Evolutionary conservation across 225 moss, liverwort and hornwort genomes (phyloP).

Genomic region (Bryoerythrophyllum caledonicum): DNA sequence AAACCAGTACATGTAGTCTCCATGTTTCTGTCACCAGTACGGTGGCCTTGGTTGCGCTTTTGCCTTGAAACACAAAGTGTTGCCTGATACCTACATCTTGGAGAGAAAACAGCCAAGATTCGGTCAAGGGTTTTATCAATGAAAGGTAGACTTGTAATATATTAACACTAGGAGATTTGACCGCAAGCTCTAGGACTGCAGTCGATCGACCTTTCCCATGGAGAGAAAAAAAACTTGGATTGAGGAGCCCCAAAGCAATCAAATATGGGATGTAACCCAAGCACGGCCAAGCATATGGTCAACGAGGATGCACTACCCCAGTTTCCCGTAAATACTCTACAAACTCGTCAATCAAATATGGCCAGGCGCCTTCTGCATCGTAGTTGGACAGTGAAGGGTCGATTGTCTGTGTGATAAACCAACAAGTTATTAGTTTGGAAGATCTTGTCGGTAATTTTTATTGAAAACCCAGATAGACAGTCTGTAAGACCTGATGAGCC

Average conservation of each 20-base stretch:
- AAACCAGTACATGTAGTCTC: slow-evolving; percentile 22
- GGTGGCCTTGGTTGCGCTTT: slow-evolving; percentile 18
- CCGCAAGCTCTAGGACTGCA: slow-evolving; percentile 29
- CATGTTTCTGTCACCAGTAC: slow-evolving; percentile 23
- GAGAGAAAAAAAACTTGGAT: slow-evolving; percentile 19
- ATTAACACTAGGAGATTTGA: slow-evolving; percentile 25
- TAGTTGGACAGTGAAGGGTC: slow-evolving; percentile 72
- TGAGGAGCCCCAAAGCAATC: slow-evolving; percentile 22
- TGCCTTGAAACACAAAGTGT: slow-evolving; percentile 6
- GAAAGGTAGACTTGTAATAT: slow-evolving; percentile 21
- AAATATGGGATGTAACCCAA: slow-evolving; percentile 18
- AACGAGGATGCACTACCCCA: slow-evolving; percentile 65
- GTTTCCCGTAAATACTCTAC: slow-evolving; percentile 85
- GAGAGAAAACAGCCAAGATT: slow-evolving; percentile 13
- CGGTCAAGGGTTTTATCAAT: slow-evolving; percentile 26
- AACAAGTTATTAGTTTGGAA: slow-evolving; percentile 11
- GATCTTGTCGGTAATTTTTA: not conserved
- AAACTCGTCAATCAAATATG: slow-evolving; percentile 90
- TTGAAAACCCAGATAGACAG: not conserved
- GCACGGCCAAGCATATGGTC: slow-evolving; percentile 29
- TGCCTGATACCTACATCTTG: slow-evolving; percentile 25
- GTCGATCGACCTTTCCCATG: slow-evolving; percentile 28
- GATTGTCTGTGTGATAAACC: slow-evolving; percentile 57
- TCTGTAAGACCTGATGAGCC: not conserved
- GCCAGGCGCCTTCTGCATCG: slow-evolving; percentile 92